Base-by-base conservation (phyloP, 495 filamentous ascomycete species). In the Xylaria acuta region DNA sequence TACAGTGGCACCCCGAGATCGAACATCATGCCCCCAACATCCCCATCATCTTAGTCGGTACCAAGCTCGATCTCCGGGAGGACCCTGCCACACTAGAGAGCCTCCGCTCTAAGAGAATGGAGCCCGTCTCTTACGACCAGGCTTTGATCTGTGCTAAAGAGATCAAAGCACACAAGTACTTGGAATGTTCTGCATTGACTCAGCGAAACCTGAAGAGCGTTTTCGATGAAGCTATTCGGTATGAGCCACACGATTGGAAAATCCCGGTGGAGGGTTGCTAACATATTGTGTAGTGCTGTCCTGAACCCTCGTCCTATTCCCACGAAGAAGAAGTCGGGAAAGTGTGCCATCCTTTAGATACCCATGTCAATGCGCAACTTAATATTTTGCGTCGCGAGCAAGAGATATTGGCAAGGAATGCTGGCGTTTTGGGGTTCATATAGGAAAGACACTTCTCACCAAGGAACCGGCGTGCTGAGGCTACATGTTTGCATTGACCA, bases 211-310 rank as follows among this genome's bases (percentile, higher is more conserved):
- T 99, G 75, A 99, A 99, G 89, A 95, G 93, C 67, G 97, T 99
- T 60, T 99, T 99, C 79, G 96, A 99, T 76, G 94, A 97, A 79
- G 96, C 96, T 47, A 99, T 99, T 79, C 89, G 94, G 95, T 97
- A 78, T 81, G 22, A 67, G 27, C 62, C 43, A 30, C 7, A 64
- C 36, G 22, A 27, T 53, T 9, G 6, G 58, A 4, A 49, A 41
- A 27, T 60, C 2, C n/a, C 25, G 27, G 25, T 12, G 9, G 16
- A 43, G 22, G 4, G 9, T 11, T 59, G 25, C 77, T 82, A 67
- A 80, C 71, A 16, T 43, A 14, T 14, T 14, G 4, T 36, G 56
- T 76, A 96, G 94, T 64, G 94, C 94, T 67, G 94, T 96, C 27
- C 87, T 97, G 67, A 93, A 92, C 77, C 94, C 93, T 41, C 89